Conservation (phyloP, 768 basidiomycete species). For the Coprinopsis marcescibilis region DNA sequence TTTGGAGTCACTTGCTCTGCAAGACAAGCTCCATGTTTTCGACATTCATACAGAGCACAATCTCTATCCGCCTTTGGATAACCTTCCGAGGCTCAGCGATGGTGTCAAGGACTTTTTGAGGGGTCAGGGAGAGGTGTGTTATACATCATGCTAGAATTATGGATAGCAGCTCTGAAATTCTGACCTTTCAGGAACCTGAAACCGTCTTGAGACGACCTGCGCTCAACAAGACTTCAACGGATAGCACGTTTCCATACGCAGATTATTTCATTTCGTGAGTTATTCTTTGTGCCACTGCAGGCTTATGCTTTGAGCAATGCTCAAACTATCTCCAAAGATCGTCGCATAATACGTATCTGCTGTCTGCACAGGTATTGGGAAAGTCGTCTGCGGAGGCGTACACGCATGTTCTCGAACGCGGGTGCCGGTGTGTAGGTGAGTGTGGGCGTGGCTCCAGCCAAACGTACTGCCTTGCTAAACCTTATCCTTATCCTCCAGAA, state of each 20-base stretch:
- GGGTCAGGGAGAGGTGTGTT: slow-evolving; percentile 24
- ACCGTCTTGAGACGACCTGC: slow-evolving; percentile 32
- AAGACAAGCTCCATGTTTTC: slow-evolving; percentile 14
- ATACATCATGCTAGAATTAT: slow-evolving; percentile 1
- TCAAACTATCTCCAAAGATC: slow-evolving; percentile 31
- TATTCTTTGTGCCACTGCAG: too few relatives aligned
- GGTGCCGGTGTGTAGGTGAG: slow-evolving; percentile 49
- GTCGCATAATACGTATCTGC: slow-evolving; percentile 63
- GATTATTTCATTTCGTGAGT: slow-evolving; percentile 54
- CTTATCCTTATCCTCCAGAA: slow-evolving; percentile 26
- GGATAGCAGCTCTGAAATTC: not conserved
- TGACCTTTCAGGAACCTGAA: slow-evolving; percentile 24
- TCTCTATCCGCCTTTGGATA: slow-evolving; percentile 20
- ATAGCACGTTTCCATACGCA: slow-evolving; percentile 42
- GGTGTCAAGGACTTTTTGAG: slow-evolving; percentile 31
- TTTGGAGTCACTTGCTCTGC: slow-evolving; percentile 4
- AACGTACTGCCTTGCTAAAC: not conserved
- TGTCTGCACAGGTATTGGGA: slow-evolving; percentile 52
- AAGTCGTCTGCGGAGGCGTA: slow-evolving; percentile 49
- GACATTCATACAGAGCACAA: slow-evolving; percentile 31
- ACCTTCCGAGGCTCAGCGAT: slow-evolving; percentile 28
- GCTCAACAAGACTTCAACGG: slow-evolving; percentile 28
- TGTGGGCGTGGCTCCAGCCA: not conserved
- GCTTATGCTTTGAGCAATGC: too few relatives aligned
- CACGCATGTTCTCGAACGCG: slow-evolving; percentile 44